A percentile compares a stretch with the other conserved stretches of the same genome.
Evolutionary conservation across 1,284 basidiomycete species (phyloP).

Genomic region (Agaricales sp.): DNA sequence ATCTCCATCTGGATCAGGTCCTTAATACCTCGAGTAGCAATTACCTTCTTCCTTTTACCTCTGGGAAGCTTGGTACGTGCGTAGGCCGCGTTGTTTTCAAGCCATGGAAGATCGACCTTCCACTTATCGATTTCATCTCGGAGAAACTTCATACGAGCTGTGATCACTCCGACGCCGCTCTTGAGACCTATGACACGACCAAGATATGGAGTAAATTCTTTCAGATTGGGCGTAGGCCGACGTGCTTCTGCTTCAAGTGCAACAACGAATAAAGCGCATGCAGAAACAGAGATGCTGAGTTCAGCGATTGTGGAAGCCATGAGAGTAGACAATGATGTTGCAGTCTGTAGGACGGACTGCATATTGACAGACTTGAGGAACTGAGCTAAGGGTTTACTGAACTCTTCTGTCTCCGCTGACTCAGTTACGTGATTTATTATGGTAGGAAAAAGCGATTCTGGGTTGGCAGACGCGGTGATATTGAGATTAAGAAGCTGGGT

Average conservation of each 20-base stretch:
- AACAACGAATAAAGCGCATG: background rate
- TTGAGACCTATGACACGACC: background rate
- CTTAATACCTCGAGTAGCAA: background rate
- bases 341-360: background rate
- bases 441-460: background rate
- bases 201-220: background rate
- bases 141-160: background rate
- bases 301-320: background rate
- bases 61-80: background rate
- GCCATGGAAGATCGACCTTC: background rate
- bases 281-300: background rate
- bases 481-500: background rate
- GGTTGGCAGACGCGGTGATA: background rate
- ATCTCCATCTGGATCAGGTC: background rate
- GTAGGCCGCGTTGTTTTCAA: background rate
- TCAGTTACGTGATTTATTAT: background rate
- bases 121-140: constrained; percentile 1
- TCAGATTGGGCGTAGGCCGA: background rate
- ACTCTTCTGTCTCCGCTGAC: background rate
- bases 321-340: background rate
- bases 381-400: background rate
- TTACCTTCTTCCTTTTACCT: background rate
- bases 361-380: background rate
- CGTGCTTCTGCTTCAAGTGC: background rate
- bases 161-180: background rate